Conservation (phyloP, 2,329 filamentous ascomycete genomes). For the Chalaropsis thielavioides region DNA sequence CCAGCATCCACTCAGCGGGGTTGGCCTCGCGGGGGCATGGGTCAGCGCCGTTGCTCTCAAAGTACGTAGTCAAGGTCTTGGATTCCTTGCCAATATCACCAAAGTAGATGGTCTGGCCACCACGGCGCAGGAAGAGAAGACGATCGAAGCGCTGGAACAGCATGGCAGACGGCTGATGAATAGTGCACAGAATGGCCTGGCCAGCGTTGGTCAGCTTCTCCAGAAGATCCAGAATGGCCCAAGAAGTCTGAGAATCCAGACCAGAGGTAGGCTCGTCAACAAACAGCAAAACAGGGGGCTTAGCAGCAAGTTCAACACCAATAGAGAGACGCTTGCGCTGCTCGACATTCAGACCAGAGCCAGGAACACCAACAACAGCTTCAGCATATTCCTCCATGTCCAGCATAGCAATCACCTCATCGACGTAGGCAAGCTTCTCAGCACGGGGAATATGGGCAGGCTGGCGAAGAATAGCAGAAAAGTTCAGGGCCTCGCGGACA, state of each 20-base stretch:
- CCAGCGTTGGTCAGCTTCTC: slow-evolving; percentile 81
- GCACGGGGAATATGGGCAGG: slow-evolving; percentile 54
- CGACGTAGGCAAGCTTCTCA: slow-evolving; percentile 77
- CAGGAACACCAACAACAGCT: slow-evolving; percentile 77
- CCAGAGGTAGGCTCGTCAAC: slow-evolving; percentile 91
- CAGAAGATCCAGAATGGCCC: slow-evolving; percentile 77
- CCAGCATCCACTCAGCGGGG: slow-evolving; percentile 69
- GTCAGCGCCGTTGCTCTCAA: slow-evolving; percentile 55
- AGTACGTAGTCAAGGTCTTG: slow-evolving; percentile 54
- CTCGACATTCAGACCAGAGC: slow-evolving; percentile 65
- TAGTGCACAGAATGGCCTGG: slow-evolving; percentile 90
- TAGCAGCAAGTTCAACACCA: slow-evolving; percentile 88
- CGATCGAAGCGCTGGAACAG: slow-evolving; percentile 84
- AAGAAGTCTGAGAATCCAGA: slow-evolving; percentile 84
- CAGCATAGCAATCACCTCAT: slow-evolving; percentile 78
- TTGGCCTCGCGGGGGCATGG: slow-evolving; percentile 55
- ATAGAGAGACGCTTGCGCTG: slow-evolving; percentile 72
- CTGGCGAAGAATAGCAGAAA: slow-evolving; percentile 74
- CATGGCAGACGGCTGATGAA: slow-evolving; percentile 93
- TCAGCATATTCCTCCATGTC: slow-evolving; percentile 87
- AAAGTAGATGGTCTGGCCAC: slow-evolving; percentile 69
- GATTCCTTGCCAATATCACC: slow-evolving; percentile 63
- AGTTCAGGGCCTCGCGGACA: slow-evolving; percentile 74
- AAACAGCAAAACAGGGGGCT: slow-evolving; percentile 78
- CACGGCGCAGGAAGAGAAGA: slow-evolving; percentile 61